phyloP scores from a whole-genome alignment of 352 stramenopile genomes.

The Globisporangium solare region DNA sequence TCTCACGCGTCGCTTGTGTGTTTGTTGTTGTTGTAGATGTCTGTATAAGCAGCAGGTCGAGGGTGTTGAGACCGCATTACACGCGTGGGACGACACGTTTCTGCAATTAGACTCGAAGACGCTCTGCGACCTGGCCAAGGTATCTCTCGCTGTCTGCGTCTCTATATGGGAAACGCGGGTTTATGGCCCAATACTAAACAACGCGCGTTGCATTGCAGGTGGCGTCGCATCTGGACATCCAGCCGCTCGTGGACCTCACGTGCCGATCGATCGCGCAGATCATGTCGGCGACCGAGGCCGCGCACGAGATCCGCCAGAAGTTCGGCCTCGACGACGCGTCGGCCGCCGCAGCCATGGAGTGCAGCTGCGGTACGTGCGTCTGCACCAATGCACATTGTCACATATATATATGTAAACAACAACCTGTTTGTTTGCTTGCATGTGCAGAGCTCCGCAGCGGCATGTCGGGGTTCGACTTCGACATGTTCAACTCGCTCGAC shows the following conservation, averaged over 20 bases:
- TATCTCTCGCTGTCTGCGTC: conserved; percentile 8
- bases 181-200: no score
- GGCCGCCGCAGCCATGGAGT: conserved; percentile 22
- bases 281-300: conserved; percentile 76
- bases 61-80: conserved; percentile 41
- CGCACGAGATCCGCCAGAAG: conserved; percentile 71
- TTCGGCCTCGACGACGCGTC: conserved; percentile 62
- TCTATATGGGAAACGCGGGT: no score
- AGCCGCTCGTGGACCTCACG: conserved; percentile 74
- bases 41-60: conserved; percentile 79
- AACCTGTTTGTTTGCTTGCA: conserved; percentile 1
- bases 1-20: not conserved
- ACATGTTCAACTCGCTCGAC: conserved; percentile 74
- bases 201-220: conserved; percentile 30
- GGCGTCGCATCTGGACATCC: conserved; percentile 76
- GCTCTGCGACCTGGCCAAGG: conserved; percentile 73
- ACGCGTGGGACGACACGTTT: conserved; percentile 66
- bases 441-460: conserved; percentile 40
- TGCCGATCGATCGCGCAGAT: conserved; percentile 81
- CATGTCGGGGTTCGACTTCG: conserved; percentile 70
- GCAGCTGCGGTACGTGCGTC: conserved; percentile 34
- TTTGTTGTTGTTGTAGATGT: conserved; percentile 31
- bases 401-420: no score
- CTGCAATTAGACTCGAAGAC: conserved; percentile 73
- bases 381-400: no score